phyloP scores from a whole-genome alignment of 164 flowering plant genomes.

The Annona squamosa region DNA sequence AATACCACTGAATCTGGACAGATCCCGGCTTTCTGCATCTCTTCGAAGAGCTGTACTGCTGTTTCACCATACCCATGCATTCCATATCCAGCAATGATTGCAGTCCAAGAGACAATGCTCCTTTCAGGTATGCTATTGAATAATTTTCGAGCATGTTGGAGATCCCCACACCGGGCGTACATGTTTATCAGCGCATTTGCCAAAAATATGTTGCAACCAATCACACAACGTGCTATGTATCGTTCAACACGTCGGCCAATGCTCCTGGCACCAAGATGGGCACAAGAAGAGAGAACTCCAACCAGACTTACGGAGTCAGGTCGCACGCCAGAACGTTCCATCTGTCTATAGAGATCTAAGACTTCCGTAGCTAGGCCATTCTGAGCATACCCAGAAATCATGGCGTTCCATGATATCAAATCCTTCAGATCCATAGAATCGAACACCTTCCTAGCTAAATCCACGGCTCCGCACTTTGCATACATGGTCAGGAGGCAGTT shows the following conservation, averaged over 20 bases:
- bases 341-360: constrained; percentile 55
- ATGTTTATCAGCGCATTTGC: constrained; percentile 67
- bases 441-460: constrained; percentile 45
- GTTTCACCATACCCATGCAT: constrained; percentile 74
- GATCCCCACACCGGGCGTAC: constrained; percentile 74
- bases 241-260: constrained; percentile 58
- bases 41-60: constrained; percentile 57
- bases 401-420: constrained; percentile 85
- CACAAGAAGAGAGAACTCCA: constrained; percentile 70
- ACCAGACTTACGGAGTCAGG: constrained; percentile 73
- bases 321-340: constrained; percentile 35
- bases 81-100: constrained; percentile 83
- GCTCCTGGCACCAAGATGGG: constrained; percentile 61
- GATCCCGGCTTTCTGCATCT: constrained; percentile 49
- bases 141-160: constrained; percentile 44
- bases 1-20: constrained; percentile 60
- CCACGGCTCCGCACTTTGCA: constrained; percentile 50
- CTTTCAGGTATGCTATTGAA: constrained; percentile 57
- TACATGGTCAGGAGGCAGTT: constrained; percentile 82
- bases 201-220: constrained; percentile 44
- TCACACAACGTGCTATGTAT: constrained; percentile 27
- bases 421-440: constrained; percentile 52
- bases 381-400: constrained; percentile 85
- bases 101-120: constrained; percentile 71
- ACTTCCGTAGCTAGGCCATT: constrained; percentile 60